Conservation (phyloP, 1,139 yeast species). For the Debaryomyces fabryi region DNA sequence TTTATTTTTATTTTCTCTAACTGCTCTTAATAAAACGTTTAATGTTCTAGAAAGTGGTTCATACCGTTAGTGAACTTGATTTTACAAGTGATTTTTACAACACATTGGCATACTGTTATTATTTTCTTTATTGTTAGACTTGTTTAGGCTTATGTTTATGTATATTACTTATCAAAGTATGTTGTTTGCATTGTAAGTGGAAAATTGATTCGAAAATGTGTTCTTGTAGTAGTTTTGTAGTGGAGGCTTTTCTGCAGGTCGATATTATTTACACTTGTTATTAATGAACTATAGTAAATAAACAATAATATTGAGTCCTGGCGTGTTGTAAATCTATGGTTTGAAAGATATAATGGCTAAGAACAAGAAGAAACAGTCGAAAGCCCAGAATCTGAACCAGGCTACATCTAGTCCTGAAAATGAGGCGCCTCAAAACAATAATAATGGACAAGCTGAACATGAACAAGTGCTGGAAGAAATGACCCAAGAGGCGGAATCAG, state of each 20-base stretch:
- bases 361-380: constrained; percentile 29
- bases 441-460: neutral
- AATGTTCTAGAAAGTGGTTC: constrained; percentile 11
- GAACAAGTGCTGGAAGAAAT: neutral
- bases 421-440: neutral
- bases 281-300: constrained; percentile 4
- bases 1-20: constrained; percentile 10
- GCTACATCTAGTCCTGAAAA: neutral
- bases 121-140: constrained; percentile 4
- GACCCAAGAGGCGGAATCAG: neutral
- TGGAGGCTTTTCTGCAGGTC: constrained; percentile 5
- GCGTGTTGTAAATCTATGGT: neutral
- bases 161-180: constrained; percentile 4
- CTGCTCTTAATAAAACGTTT: constrained; percentile 15
- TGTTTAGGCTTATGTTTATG: constrained; percentile 5
- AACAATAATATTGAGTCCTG: neutral
- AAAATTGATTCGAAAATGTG: neutral
- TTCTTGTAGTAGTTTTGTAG: neutral
- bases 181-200: neutral
- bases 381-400: constrained; percentile 7
- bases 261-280: constrained; percentile 5
- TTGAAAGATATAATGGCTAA: constrained; percentile 27
- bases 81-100: neutral
- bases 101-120: neutral
- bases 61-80: constrained; percentile 1